Conservation (phyloP, 148 eudicot species). For the Dysphania ambrosioides region DNA sequence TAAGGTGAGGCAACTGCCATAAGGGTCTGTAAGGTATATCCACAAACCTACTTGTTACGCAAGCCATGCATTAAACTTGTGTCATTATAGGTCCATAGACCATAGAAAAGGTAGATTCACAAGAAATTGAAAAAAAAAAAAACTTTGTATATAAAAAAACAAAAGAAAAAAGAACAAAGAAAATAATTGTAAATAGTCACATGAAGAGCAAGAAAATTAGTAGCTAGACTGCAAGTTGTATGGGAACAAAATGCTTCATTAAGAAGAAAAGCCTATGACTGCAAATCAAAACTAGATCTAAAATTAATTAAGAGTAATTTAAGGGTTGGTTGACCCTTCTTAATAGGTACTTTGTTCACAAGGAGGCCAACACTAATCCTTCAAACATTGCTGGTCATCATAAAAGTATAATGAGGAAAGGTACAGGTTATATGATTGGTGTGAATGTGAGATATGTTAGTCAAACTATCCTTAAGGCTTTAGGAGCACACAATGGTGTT, state of each 20-base stretch:
- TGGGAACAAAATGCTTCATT: conserved; percentile 4
- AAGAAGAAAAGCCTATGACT: conserved; percentile 13
- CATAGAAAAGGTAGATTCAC: conserved; percentile 9
- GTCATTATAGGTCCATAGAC: conserved; percentile 12
- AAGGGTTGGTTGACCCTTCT: conserved; percentile 22
- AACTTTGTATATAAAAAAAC: no score
- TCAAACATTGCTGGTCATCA: conserved; percentile 17
- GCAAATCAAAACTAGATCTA: conserved; percentile 23
- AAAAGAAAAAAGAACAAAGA: conserved; percentile 6
- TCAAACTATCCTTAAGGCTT: conserved; percentile 26
- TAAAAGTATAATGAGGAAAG: conserved; percentile 8
- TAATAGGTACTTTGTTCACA: conserved; percentile 23
- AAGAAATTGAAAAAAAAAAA: neutral
- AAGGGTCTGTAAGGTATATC: neutral
- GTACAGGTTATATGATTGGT: conserved; percentile 4
- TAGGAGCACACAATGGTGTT: conserved; percentile 9
- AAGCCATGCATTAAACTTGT: conserved; percentile 6
- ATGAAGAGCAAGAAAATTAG: neutral
- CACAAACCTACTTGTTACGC: neutral
- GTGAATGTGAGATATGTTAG: conserved; percentile 8
- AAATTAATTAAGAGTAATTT: conserved; percentile 8
- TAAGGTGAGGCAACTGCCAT: neutral
- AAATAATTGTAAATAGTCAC: neutral
- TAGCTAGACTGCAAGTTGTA: conserved; percentile 14
- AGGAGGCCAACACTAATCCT: conserved; percentile 24